Base-by-base conservation (phyloP, 1,139 yeast genomes). In the Yamadazyma oceani region DNA sequence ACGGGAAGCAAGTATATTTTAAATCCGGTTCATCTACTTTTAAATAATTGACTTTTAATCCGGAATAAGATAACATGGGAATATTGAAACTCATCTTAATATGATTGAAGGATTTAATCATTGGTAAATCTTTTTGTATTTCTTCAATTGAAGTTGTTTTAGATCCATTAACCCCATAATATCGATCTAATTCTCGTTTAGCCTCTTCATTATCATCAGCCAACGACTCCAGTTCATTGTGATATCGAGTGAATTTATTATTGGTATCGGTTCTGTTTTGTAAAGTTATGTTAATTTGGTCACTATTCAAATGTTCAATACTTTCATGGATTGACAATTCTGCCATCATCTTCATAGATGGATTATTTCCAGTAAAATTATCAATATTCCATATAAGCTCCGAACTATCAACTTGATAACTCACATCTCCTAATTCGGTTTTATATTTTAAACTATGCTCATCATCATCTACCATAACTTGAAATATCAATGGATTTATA, bases 331-430 rank as follows among this genome's bases (percentile, higher is more conserved):
- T 43, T 1, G 53, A 39, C 14, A 71, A 42, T 39, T 70, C 76
- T 0, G 75, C 69, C 73, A 71, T 69, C 75, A 71, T 68, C 38
- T 65, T 59, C 12, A 68, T 58, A 11, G 62, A 48, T 23, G 55
- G 53, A 32, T 47, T 48, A 37, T 64, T 67, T 2, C 90, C 90
- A 17, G 75, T 74, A 30, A 82, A 55, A 12, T 75, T 63, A 2
- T 73, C 76, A 9, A 85, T 68, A 33, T 67, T 66, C 94, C 94
- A 85, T 1, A 78, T 54, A 3, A 85, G 51, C 41, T 75, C 78
- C 17, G 79, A 73, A 22, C 77, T 69, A 45, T 69, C 65, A 5
- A 71, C 55, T 31, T 69, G 66, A 45, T 54, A 70, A 31, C 58
- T 56, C 4, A 70, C 76, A 17, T 62, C 66, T 1, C 77, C 77